Base-by-base conservation (phyloP, 352 stramenopile genomes). In the Globisporangium parvum region DNA sequence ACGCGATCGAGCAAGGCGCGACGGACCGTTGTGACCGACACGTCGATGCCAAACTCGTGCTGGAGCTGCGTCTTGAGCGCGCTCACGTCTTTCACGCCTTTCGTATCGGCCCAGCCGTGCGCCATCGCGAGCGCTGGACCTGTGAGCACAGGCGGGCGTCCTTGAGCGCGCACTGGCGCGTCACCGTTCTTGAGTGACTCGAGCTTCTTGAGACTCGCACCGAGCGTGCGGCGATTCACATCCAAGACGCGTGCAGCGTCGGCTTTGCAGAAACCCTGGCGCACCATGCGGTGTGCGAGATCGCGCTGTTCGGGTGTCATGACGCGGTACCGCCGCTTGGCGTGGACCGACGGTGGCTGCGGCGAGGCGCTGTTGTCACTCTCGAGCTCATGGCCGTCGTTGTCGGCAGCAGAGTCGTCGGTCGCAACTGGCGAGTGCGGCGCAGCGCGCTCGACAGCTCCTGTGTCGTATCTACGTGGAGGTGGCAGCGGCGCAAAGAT, bases 201-300 rank as follows among this genome's bases (percentile, higher is more conserved):
- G 20, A 54, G 33, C 49, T 40, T 23, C 49, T 54, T 54, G 31
- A 54, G 1, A 24, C 40, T 54, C 49, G 31, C 40, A 12, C 31
- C 39, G 9, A 54, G 49, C 49, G 49, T 54, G 3, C 49, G 39
- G n/a, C 49, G 49, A 21, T 39, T 40, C 49, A 54, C 49, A 9
- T 40, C 49, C 10, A 54, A 33, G 31, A 35, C 49, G 35, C 49
- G 49, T 20, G 49, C 49, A 2, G 49, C 49, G 20, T 54, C 49
- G 12, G n/a, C 40, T 18, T 54, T 54, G 14, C 28, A 21, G 11
- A 40, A 24, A 11, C 49, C 49, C 11, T 40, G 31, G 2, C 6
- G 31, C 20, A 54, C 31, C 20, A 54, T 28, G 5, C 49, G 49
- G 15, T 46, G 49, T 14, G 49, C 49, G 31, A 54, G 31, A 0